These are phyloP conservation scores for Cordyceps javanica DNA, from an alignment of 2,329 filamentous ascomycete species.

Conservation along the genomic window DNA sequence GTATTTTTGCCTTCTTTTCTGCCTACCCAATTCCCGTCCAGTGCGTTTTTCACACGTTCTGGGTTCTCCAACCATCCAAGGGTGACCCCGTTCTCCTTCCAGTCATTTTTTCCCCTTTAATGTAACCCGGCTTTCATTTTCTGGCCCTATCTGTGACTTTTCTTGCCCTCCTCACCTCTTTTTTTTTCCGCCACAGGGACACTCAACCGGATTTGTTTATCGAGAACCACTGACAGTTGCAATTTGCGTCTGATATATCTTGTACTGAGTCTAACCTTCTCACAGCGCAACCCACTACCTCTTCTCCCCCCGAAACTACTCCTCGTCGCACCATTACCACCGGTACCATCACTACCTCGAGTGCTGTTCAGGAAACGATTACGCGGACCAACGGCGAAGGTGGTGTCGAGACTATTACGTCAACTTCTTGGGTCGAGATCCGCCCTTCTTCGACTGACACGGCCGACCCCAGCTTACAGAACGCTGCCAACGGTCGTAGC, in stretches of 20 bases:
- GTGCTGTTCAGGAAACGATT: conserved; percentile 31
- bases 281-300: conserved; percentile 2
- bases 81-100: no score
- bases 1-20: neutral
- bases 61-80: no score
- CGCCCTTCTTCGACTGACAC: conserved; percentile 28
- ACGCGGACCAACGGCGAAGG: conserved; percentile 43
- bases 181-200: no score
- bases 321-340: conserved; percentile 27
- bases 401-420: conserved; percentile 38
- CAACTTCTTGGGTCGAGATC: conserved; percentile 43
- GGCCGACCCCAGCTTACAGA: conserved; percentile 31
- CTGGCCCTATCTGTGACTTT: no score
- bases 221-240: neutral
- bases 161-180: no score
- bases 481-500: conserved; percentile 22
- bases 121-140: no score
- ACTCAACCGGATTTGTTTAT: no score
- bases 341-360: conserved; percentile 29
- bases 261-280: neutral
- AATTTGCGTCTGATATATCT: neutral
- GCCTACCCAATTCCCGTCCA: neutral
- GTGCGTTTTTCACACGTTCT: neutral
- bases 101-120: no score
- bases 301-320: conserved; percentile 16